A percentile compares a stretch with the other conserved stretches of the same genome.
Conservation (phyloP, 257 asterid genomes). For the Cinchona pubescens region DNA sequence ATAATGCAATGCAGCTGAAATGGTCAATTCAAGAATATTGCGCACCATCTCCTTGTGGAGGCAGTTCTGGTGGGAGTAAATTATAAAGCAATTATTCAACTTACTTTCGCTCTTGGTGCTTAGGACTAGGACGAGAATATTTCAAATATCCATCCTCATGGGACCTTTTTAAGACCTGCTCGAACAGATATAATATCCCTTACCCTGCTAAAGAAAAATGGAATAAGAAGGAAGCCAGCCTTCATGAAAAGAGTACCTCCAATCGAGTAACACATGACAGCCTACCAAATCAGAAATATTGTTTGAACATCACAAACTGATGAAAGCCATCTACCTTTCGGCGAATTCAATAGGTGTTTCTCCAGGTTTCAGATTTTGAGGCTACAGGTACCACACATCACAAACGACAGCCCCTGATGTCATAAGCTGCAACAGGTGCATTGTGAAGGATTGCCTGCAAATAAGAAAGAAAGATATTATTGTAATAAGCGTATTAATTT, state of each 20-base stretch:
- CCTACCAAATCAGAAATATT: background rate
- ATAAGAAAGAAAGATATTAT: conserved; percentile 3
- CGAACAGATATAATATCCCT: conserved; percentile 91
- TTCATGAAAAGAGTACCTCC: background rate
- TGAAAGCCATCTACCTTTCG: conserved; percentile 55
- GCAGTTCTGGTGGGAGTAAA: background rate
- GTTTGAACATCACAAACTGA: background rate
- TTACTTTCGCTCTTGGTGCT: conserved; percentile 89
- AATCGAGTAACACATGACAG: too few species aligned
- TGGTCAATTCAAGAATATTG: background rate
- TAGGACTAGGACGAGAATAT: conserved; percentile 95
- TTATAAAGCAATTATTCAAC: conserved; percentile 19
- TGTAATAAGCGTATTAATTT: background rate
- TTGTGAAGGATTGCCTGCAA: conserved; percentile 90
- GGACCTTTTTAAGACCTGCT: conserved; percentile 69
- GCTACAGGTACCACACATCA: conserved; percentile 97
- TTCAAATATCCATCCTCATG: conserved; percentile 82
- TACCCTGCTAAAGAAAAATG: conserved; percentile 50
- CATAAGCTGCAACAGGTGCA: conserved; percentile 94
- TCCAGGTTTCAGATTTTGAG: conserved; percentile 83
- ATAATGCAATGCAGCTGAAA: background rate
- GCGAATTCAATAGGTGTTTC: conserved; percentile 96
- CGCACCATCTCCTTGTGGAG: background rate
- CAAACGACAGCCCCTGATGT: conserved; percentile 99
- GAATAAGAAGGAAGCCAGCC: background rate